Evolutionary conservation across 257 asterid genomes (phyloP), one percentile per base, ranked within the genome.

Genomic region (Solanum paucissectum): DNA sequence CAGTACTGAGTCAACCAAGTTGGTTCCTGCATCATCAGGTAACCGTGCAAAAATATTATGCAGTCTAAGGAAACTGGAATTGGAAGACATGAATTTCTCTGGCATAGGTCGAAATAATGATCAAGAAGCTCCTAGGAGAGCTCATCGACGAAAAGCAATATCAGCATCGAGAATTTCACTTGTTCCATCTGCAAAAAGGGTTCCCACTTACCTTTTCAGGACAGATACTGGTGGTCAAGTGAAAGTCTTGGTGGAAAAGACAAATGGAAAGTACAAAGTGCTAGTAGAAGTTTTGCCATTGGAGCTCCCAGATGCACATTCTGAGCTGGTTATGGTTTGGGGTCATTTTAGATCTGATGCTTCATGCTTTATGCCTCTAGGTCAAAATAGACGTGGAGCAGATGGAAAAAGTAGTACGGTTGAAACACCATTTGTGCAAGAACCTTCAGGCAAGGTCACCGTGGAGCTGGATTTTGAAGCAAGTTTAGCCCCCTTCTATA

Each of bases 391-490:
- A 60, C 83, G 91, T 27, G 90, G 87, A 84, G 79, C 66, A 58
- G 89, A 88, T 83, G 90, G 91, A 34, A 87, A 89, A 42, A 37
- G 46, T n/a, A 71, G 87, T 85, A 88, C 90, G 40, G 29, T 38
- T 27, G 98, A 93, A 86, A 93, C 98, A 69, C 95, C 93, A 85
- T 90, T 96, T n/a, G 71, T 77, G 88, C 89, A 89, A 87, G 91
- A 89, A 85, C 89, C 95, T 34, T 88, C 55, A 27, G 94, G 89
- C 71, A 87, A 89, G 75, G 87, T 93, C 58, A 88, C 87, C 49
- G 93, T 93, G 58, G 95, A 95, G 91, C 85, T 97, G 88, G 94
- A 94, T 62, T 93, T 94, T 86, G 96, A 95, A 86, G 92, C 88
- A 38, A 91, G 91, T 91, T 89, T 93, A 77, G 92, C 92, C 27